These are phyloP conservation scores for Ustilago nuda DNA, from an alignment of 1,284 basidiomycete genomes.

Conservation along the genomic window DNA sequence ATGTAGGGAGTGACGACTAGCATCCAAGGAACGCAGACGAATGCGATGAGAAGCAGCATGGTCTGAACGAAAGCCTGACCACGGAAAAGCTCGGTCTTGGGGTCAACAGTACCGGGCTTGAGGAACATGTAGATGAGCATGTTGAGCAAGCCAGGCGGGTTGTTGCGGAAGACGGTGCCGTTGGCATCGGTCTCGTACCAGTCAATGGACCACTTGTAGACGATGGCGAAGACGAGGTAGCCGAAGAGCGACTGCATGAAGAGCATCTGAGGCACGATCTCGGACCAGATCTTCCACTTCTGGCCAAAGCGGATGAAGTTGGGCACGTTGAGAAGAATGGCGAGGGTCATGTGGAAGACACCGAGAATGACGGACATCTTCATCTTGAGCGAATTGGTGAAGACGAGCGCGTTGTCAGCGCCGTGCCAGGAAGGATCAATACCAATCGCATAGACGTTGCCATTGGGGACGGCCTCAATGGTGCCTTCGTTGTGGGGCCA, in stretches of 20 bases:
- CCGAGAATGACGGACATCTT: constrained; percentile 98
- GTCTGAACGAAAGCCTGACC: constrained; percentile 90
- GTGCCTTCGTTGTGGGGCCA: constrained; percentile 74
- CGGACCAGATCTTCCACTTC: constrained; percentile 84
- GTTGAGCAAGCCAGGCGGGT: constrained; percentile 84
- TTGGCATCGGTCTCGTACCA: constrained; percentile 78
- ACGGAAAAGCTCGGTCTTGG: constrained; percentile 80
- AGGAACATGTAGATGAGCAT: constrained; percentile 69
- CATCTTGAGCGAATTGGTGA: constrained; percentile 99
- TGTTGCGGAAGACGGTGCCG: constrained; percentile 71
- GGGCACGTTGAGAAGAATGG: constrained; percentile 92
- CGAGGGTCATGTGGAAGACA: constrained; percentile 98
- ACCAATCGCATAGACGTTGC: constrained; percentile 87
- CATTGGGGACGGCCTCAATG: constrained; percentile 71
- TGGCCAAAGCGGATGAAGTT: constrained; percentile 95
- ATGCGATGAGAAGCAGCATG: constrained; percentile 82
- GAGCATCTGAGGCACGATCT: constrained; percentile 96
- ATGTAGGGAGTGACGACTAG: constrained; percentile 93
- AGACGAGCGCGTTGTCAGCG: constrained; percentile 89
- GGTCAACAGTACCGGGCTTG: constrained; percentile 73
- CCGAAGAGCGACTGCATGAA: constrained; percentile 98
- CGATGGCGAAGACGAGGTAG: constrained; percentile 91
- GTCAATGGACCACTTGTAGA: constrained; percentile 97
- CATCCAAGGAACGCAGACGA: constrained; percentile 95
- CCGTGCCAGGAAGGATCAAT: constrained; percentile 96